Base-by-base conservation (phyloP, 2,329 filamentous ascomycete genomes). In the Parastagonospora avenae region DNA sequence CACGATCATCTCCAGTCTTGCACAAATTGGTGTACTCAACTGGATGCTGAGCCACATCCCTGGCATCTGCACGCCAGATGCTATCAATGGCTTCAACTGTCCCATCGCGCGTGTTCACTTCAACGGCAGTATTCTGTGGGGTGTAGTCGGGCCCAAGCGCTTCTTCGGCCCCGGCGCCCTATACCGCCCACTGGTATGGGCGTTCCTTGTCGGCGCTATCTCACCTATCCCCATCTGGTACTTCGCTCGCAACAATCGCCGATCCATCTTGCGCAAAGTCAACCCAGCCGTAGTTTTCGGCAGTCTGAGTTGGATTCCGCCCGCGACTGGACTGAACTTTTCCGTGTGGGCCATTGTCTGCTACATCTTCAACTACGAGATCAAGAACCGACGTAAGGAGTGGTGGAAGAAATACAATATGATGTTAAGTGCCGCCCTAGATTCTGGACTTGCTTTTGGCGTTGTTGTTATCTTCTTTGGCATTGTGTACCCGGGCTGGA, bases 391-490 rank as follows among this genome's bases (percentile, higher is more conserved):
- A 16, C 87, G 85, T 24, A 80, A 79, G 28, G 86, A 84, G 1
- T 96, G 91, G 91, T 95, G 91, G 91, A 85, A 85, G 41, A 94
- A 95, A 74, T 95, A 95, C 72, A 93, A 90, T 35, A 94, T 95
- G 90, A 92, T 90, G 4, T 78, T 95, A 45, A 91, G 87, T 50
- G 91, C 91, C 0, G 91, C 90, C 1, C 79, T 95, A 48, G 91
- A 95, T 69, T 92, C 88, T 1, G 90, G 91, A 1, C 77, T 95
- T 15, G 91, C 91, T 0, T 90, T 92, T 64, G 89, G 89, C 27
- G 87, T 94, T 31, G 86, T 95, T 8, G 83, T 93, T 4, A 86
- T 94, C 24, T 95, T 95, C 70, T 93, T 96, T 64, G 89, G 86
- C 1, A 89, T 95, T 59, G 82, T 94, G n/a, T 93, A 92, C 67